These are phyloP conservation scores for Diaporthe citriasiana DNA, from an alignment of 2,329 filamentous ascomycete species.

Conservation along the genomic window DNA sequence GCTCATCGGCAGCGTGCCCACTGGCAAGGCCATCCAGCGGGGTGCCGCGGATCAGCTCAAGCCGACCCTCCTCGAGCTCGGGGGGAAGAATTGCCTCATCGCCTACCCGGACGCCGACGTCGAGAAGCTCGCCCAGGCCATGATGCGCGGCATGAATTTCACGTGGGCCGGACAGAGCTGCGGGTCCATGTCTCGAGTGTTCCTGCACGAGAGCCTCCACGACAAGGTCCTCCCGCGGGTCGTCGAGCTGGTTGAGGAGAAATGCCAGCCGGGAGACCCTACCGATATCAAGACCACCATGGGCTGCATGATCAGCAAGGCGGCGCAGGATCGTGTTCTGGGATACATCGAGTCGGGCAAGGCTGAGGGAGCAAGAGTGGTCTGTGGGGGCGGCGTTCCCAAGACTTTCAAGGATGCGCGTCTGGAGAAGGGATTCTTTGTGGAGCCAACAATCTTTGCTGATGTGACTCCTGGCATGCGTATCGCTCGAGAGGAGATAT, in stretches of 20 bases:
- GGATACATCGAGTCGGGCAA: slow-evolving; percentile 10
- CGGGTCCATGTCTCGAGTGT: slow-evolving; percentile 23
- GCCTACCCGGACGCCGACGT: slow-evolving; percentile 20
- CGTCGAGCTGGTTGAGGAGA: slow-evolving; percentile 1
- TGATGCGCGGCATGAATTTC: slow-evolving; percentile 19
- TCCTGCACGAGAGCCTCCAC: slow-evolving; percentile 11
- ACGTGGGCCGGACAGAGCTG: slow-evolving; percentile 30
- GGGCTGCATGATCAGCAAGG: slow-evolving; percentile 22
- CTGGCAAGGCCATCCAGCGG: slow-evolving; percentile 11
- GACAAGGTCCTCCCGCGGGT: slow-evolving; percentile 5
- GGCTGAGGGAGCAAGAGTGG: not conserved
- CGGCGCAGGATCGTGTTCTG: slow-evolving; percentile 9
- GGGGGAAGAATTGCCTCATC: slow-evolving; percentile 25
- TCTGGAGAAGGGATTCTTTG: slow-evolving; percentile 16
- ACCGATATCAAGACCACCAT: slow-evolving; percentile 5
- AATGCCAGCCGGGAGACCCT: not conserved
- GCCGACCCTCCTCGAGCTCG: slow-evolving; percentile 22
- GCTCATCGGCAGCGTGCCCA: slow-evolving; percentile 19
- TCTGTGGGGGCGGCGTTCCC: slow-evolving; percentile 6
- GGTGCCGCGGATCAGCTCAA: slow-evolving; percentile 17
- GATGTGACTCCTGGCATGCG: slow-evolving; percentile 22
- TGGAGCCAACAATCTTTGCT: slow-evolving; percentile 26
- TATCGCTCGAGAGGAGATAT: slow-evolving; percentile 30
- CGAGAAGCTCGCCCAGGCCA: not conserved
- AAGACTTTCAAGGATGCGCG: not conserved